These are phyloP conservation scores for Globisporangium nunn DNA, from an alignment of 352 stramenopile genomes.

Conservation along the genomic window DNA sequence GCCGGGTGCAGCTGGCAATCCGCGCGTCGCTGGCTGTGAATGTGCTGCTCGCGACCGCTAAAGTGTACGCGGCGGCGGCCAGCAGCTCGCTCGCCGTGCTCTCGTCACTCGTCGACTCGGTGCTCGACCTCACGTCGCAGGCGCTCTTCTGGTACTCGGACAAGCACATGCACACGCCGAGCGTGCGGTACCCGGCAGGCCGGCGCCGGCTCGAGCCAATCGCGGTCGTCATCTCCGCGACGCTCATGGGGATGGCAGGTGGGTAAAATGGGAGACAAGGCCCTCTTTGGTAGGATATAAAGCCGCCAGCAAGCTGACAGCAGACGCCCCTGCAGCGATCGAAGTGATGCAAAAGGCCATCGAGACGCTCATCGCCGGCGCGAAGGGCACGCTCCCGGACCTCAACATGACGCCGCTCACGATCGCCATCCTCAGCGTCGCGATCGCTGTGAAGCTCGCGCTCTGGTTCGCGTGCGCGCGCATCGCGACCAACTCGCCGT, in stretches of 20 bases:
- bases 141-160: slow-evolving; percentile 93
- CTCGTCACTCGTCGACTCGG: slow-evolving; percentile 91
- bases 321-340: slow-evolving; percentile 42
- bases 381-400: slow-evolving; percentile 47
- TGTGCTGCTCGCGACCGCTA: slow-evolving; percentile 60
- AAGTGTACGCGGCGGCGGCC: slow-evolving; percentile 69
- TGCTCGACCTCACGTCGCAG: slow-evolving; percentile 92
- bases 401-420: slow-evolving; percentile 65
- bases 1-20: slow-evolving; percentile 64
- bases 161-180: slow-evolving; percentile 83
- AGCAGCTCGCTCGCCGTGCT: slow-evolving; percentile 91
- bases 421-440: slow-evolving; percentile 56
- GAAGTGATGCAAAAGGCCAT: slow-evolving; percentile 92
- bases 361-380: slow-evolving; percentile 69
- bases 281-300: too few species aligned
- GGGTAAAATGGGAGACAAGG: not conserved
- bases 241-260: slow-evolving; percentile 95
- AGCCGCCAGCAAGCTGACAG: too few species aligned
- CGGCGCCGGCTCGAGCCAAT: slow-evolving; percentile 91
- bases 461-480: slow-evolving; percentile 77
- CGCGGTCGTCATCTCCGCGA: slow-evolving; percentile 93
- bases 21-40: slow-evolving; percentile 64
- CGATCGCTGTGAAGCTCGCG: slow-evolving; percentile 76
- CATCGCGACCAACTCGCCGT: slow-evolving; percentile 59
- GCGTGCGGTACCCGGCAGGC: slow-evolving; percentile 92